A percentile compares a stretch with the other conserved stretches of the same genome.
phyloP scores from a whole-genome alignment of 305 asterid genomes.

The Fraxinus dipetala region DNA sequence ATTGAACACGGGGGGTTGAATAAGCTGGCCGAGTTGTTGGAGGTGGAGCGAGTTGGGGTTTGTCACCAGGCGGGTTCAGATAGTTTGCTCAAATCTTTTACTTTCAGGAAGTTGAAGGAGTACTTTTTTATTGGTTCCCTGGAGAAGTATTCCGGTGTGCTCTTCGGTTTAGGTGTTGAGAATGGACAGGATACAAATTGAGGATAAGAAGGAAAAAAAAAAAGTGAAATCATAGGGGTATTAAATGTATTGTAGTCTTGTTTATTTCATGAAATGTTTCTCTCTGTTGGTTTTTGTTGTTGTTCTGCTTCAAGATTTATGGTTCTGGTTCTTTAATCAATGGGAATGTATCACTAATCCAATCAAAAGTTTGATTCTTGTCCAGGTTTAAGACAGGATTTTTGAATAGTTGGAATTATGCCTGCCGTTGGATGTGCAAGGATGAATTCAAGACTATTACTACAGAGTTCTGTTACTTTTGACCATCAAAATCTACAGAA shows the following conservation, averaged over 20 bases:
- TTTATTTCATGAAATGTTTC: constrained; percentile 23
- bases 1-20: constrained; percentile 81
- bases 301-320: neutral
- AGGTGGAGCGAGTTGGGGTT: constrained; percentile 78
- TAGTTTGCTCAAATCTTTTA: constrained; percentile 71
- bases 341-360: no score
- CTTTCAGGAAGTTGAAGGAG: constrained; percentile 75
- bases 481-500: no score
- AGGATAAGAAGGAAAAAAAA: constrained; percentile 1
- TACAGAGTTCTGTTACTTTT: no score
- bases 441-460: no score
- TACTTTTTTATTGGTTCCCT: constrained; percentile 61
- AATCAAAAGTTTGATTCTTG: no score
- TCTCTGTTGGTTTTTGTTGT: constrained; percentile 8
- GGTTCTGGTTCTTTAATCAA: neutral
- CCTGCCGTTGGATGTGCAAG: no score
- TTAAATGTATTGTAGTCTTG: constrained; percentile 24
- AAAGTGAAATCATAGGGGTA: constrained; percentile 28
- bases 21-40: constrained; percentile 73
- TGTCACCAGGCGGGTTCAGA: constrained; percentile 95
- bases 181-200: neutral
- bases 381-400: no score
- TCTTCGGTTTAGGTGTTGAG: constrained; percentile 34
- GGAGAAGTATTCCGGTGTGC: constrained; percentile 60
- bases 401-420: no score